Conservation (phyloP, 352 stramenopile species). For the Globisporangium iwayamae region DNA sequence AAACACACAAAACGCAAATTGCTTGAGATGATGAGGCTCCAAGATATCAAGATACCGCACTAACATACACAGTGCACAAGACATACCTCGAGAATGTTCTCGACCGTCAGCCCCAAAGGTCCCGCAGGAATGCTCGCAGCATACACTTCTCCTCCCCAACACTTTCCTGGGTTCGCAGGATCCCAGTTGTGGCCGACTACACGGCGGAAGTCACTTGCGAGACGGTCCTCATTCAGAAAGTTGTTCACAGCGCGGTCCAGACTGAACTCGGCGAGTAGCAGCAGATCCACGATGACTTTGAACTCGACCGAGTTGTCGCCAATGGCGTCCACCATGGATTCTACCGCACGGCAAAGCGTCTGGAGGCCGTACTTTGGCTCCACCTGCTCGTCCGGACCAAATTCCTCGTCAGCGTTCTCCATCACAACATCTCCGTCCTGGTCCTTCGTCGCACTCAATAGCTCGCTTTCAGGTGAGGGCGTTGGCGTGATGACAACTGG, state of each 20-base stretch:
- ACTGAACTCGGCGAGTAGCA: conserved; percentile 76
- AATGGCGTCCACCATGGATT: conserved; percentile 80
- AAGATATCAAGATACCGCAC: not conserved
- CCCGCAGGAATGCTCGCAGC: conserved; percentile 71
- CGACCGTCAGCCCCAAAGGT: conserved; percentile 81
- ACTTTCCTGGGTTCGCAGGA: conserved; percentile 38
- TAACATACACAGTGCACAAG: not conserved
- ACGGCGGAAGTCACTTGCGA: conserved; percentile 75
- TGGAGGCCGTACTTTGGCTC: conserved; percentile 80
- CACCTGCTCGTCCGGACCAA: conserved; percentile 15
- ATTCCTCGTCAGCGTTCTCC: conserved; percentile 14
- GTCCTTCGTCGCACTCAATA: conserved; percentile 16
- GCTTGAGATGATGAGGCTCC: not conserved
- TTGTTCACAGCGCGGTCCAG: conserved; percentile 81
- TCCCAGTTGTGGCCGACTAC: conserved; percentile 75
- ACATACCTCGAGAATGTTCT: conserved; percentile 81
- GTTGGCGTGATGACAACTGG: not conserved
- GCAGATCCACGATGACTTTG: conserved; percentile 70
- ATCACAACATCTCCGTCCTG: conserved; percentile 73
- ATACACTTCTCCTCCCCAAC: conserved; percentile 59
- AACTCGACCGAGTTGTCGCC: conserved; percentile 53
- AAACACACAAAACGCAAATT: not conserved
- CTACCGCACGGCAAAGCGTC: conserved; percentile 64
- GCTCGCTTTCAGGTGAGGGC: not conserved
- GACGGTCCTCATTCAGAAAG: conserved; percentile 71